Evolutionary conservation across 441 rosid genomes (phyloP).

Genomic region (Flueggea neowawraea): DNA sequence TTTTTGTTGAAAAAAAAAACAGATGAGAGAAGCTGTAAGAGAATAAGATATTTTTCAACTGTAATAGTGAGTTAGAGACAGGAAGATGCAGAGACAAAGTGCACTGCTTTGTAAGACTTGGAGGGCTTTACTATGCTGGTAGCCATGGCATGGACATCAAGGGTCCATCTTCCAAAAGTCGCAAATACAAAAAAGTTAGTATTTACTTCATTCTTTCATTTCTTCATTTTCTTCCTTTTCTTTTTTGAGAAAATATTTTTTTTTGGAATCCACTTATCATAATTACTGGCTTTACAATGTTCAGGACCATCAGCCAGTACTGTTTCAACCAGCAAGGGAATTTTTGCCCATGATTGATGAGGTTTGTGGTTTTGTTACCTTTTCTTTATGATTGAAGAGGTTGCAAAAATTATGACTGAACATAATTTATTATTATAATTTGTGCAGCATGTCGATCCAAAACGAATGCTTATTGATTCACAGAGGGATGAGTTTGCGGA

Average conservation of each 20-base stretch:
- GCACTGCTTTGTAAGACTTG: slow-evolving; percentile 67
- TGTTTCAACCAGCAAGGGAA: no score
- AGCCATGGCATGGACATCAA: slow-evolving; percentile 99
- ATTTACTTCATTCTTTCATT: no score
- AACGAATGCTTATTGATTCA: slow-evolving; percentile 80
- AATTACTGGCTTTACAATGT: no score
- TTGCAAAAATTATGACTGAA: no score
- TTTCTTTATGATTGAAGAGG: no score
- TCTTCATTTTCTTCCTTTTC: no score
- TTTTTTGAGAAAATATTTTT: no score
- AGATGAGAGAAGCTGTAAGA: slow-evolving; percentile 81
- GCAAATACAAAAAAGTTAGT: no score
- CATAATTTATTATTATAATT: slow-evolving; percentile 15
- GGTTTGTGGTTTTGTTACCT: no score
- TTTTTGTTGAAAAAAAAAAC: not conserved
- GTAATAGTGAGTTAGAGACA: slow-evolving; percentile 85
- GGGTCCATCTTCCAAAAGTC: slow-evolving; percentile 60
- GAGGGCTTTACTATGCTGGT: slow-evolving; percentile 91
- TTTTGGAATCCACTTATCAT: no score
- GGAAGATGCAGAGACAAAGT: slow-evolving; percentile 97
- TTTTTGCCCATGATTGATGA: no score
- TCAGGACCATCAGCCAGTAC: no score
- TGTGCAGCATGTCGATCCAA: slow-evolving; percentile 82
- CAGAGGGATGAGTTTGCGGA: slow-evolving; percentile 94
- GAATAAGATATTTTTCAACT: slow-evolving; percentile 69